Evolutionary conservation across 2,329 filamentous ascomycete genomes (phyloP).

Genomic region (Epicoccum nigrum): DNA sequence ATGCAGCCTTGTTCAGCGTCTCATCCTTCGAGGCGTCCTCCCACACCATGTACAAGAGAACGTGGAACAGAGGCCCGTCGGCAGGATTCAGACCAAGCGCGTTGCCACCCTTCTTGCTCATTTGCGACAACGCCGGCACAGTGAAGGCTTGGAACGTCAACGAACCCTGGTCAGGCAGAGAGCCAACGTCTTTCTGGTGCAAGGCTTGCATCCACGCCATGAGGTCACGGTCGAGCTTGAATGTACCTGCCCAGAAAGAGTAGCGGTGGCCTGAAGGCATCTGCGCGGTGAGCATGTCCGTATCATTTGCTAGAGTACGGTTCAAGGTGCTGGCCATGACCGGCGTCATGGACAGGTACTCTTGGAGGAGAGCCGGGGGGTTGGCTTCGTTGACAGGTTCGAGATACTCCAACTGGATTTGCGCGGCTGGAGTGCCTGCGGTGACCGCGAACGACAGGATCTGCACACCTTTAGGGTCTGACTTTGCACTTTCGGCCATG

Average conservation of each 20-base stretch:
- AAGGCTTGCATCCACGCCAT: conserved; percentile 24
- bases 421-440: conserved; percentile 21
- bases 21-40: conserved; percentile 23
- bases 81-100: conserved; percentile 24
- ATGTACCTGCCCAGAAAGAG: conserved; percentile 33
- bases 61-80: conserved; percentile 25
- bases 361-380: conserved; percentile 18
- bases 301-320: conserved; percentile 25
- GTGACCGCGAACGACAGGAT: conserved; percentile 32
- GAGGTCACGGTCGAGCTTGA: conserved; percentile 27
- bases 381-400: conserved; percentile 27
- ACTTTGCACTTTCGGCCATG: conserved; percentile 18
- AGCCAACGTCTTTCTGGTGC: conserved; percentile 20
- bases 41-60: conserved; percentile 29
- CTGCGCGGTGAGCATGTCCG: conserved; percentile 41
- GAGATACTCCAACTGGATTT: conserved; percentile 28
- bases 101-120: conserved; percentile 31
- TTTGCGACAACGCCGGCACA: conserved; percentile 16
- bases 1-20: conserved; percentile 14
- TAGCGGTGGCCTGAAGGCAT: conserved; percentile 42
- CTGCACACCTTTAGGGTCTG: conserved; percentile 31
- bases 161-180: conserved; percentile 7
- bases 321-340: conserved; percentile 19
- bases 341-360: conserved; percentile 18
- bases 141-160: conserved; percentile 22